Evolutionary conservation across 75 land plant species (phyloP).

Genomic region (Ceratopteris richardii): DNA sequence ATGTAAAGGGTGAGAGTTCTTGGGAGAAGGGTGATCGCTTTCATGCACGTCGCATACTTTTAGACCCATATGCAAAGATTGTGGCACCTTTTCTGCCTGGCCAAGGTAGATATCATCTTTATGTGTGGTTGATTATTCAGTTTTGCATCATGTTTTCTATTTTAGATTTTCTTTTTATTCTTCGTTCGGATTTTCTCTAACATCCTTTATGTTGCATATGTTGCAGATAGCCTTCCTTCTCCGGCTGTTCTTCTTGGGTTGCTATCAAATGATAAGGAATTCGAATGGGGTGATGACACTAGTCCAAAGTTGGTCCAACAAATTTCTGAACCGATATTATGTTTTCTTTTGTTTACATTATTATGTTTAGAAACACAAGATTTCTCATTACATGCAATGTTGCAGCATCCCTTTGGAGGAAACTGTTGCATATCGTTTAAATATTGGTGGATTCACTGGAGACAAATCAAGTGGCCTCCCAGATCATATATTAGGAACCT

Average conservation of each 20-base stretch:
- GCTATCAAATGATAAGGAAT: constrained; percentile 35
- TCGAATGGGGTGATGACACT: constrained; percentile 77
- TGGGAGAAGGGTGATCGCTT: constrained; percentile 40
- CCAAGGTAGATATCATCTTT: constrained; percentile 20
- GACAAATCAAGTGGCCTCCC: constrained; percentile 64
- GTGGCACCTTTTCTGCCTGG: constrained; percentile 36
- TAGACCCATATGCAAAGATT: constrained; percentile 85
- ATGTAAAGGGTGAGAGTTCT: constrained; percentile 21
- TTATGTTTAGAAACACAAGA: too few species aligned
- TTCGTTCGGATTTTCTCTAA: neutral
- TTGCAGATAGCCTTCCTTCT: constrained; percentile 32
- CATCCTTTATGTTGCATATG: neutral
- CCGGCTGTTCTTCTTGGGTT: constrained; percentile 48
- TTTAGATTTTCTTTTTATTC: neutral
- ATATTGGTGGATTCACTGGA: constrained; percentile 61
- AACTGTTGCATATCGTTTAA: constrained; percentile 61
- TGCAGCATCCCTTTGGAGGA: constrained; percentile 56
- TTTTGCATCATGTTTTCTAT: too few species aligned
- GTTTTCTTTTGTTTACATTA: too few species aligned
- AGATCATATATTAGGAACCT: constrained; percentile 49
- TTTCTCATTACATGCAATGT: too few species aligned
- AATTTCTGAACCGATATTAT: neutral
- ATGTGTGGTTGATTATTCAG: neutral
- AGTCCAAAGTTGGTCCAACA: constrained; percentile 32
- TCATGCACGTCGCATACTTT: constrained; percentile 38